A percentile compares a stretch with the other conserved stretches of the same genome.
phyloP scores from a whole-genome alignment of 2,329 filamentous ascomycete species.

The Aspergillus bombycis region DNA sequence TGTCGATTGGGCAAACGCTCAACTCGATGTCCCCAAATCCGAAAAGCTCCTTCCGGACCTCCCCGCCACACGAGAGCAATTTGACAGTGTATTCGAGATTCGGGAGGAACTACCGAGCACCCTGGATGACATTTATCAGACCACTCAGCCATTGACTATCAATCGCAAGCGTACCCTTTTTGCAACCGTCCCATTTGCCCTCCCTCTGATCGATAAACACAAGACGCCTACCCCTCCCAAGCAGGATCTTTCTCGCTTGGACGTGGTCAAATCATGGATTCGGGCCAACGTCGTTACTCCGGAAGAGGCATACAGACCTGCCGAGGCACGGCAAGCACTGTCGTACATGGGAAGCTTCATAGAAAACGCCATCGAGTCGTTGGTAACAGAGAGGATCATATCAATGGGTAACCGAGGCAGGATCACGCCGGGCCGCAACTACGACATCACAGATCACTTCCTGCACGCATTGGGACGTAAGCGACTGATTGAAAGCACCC shows the following conservation, averaged over 20 bases:
- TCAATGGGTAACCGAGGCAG: conserved; percentile 43
- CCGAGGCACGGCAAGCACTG: conserved; percentile 40
- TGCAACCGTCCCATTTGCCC: conserved; percentile 40
- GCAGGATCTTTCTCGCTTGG: conserved; percentile 30
- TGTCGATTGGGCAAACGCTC: conserved; percentile 49
- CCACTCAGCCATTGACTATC: conserved; percentile 34
- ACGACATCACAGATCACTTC: conserved; percentile 48
- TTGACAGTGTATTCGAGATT: conserved; percentile 47
- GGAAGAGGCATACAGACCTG: conserved; percentile 44
- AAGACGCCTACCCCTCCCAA: conserved; percentile 15
- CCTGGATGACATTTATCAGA: conserved; percentile 41
- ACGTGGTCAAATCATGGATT: conserved; percentile 51
- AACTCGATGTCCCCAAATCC: conserved; percentile 44
- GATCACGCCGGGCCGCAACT: conserved; percentile 46
- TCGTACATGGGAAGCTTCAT: conserved; percentile 37
- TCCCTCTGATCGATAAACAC: conserved; percentile 24
- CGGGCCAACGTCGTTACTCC: conserved; percentile 51
- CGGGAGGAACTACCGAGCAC: conserved; percentile 36
- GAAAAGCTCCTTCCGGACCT: conserved; percentile 45
- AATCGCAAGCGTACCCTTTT: conserved; percentile 38
- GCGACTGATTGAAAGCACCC: conserved; percentile 42
- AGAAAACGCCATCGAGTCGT: conserved; percentile 42
- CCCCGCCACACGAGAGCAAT: conserved; percentile 47
- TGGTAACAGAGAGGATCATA: conserved; percentile 46
- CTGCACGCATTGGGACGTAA: conserved; percentile 42